A percentile compares a stretch with the other conserved stretches of the same genome.
phyloP scores from a whole-genome alignment of 1,139 yeast species.

The Candida smagusa region DNA sequence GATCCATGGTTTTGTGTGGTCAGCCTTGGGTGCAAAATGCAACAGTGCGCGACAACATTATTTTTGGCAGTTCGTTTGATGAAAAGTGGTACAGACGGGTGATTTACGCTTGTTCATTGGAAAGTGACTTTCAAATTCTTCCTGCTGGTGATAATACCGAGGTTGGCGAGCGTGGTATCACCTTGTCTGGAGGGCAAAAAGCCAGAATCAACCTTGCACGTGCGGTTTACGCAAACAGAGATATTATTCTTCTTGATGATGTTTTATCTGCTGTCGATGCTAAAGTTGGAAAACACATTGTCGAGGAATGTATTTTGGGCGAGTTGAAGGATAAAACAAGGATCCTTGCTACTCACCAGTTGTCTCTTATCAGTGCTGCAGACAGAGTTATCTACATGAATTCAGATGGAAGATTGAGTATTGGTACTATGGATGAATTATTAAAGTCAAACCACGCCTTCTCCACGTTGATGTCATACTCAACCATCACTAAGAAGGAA shows the following conservation, averaged over 20 bases:
- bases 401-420: slow-evolving; percentile 59
- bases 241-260: slow-evolving; percentile 75
- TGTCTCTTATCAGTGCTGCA: slow-evolving; percentile 65
- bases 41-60: slow-evolving; percentile 70
- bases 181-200: slow-evolving; percentile 91
- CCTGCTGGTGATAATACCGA: slow-evolving; percentile 86
- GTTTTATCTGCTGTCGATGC: slow-evolving; percentile 92
- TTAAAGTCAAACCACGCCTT: slow-evolving; percentile 43
- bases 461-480: slow-evolving; percentile 49
- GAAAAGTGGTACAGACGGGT: slow-evolving; percentile 53
- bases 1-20: slow-evolving; percentile 43
- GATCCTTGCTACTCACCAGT: slow-evolving; percentile 80
- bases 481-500: slow-evolving; percentile 23
- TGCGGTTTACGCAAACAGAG: slow-evolving; percentile 68
- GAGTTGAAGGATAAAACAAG: slow-evolving; percentile 60
- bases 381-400: slow-evolving; percentile 67
- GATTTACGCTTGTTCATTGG: slow-evolving; percentile 62
- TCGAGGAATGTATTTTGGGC: slow-evolving; percentile 67
- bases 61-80: slow-evolving; percentile 64
- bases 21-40: slow-evolving; percentile 85
- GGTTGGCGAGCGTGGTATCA: slow-evolving; percentile 91
- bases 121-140: slow-evolving; percentile 62
- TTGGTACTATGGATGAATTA: slow-evolving; percentile 59
- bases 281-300: slow-evolving; percentile 79
- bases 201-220: slow-evolving; percentile 84